A percentile compares a stretch with the other conserved stretches of the same genome.
These are phyloP conservation scores for Candida gorgasii DNA, from an alignment of 805 yeast species.

Conservation along the genomic window DNA sequence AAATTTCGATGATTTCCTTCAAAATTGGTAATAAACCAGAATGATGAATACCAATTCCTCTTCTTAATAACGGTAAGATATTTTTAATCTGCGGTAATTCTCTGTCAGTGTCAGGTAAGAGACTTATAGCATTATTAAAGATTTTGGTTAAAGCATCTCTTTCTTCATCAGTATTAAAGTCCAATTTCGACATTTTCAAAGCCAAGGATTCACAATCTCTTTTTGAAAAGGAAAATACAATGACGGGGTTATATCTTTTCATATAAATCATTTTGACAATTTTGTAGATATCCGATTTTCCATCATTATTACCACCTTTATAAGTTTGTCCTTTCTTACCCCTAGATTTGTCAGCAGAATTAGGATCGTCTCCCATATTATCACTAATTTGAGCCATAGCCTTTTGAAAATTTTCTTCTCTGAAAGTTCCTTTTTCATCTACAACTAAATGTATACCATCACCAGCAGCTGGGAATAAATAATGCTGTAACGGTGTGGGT, in stretches of 20 bases:
- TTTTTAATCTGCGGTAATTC: conserved; percentile 94
- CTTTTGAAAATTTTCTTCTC: conserved; percentile 97
- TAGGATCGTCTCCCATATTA: conserved; percentile 81
- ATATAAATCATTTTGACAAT: conserved; percentile 98
- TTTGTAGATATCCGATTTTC: conserved; percentile 85
- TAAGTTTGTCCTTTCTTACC: conserved; percentile 78
- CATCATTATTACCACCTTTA: conserved; percentile 83
- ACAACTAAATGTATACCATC: conserved; percentile 97
- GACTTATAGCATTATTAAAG: conserved; percentile 83
- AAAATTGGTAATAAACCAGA: conserved; percentile 92
- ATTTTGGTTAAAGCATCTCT: conserved; percentile 88
- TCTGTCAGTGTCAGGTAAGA: conserved; percentile 86
- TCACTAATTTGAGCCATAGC: conserved; percentile 94
- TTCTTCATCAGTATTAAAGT: conserved; percentile 92
- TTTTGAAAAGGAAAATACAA: conserved; percentile 96
- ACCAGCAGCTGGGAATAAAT: conserved; percentile 97
- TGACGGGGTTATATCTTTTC: conserved; percentile 95
- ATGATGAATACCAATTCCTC: conserved; percentile 99
- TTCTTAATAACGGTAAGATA: conserved; percentile 79
- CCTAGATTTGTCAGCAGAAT: conserved; percentile 53
- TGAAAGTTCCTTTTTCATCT: conserved; percentile 92
- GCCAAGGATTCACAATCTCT: conserved; percentile 96
- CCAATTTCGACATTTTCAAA: conserved; percentile 90
- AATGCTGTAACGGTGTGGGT: conserved; percentile 98
- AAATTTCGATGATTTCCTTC: conserved; percentile 92